Base-by-base conservation (phyloP, 208 protist genomes). In the Acanthamoeba quina region DNA sequence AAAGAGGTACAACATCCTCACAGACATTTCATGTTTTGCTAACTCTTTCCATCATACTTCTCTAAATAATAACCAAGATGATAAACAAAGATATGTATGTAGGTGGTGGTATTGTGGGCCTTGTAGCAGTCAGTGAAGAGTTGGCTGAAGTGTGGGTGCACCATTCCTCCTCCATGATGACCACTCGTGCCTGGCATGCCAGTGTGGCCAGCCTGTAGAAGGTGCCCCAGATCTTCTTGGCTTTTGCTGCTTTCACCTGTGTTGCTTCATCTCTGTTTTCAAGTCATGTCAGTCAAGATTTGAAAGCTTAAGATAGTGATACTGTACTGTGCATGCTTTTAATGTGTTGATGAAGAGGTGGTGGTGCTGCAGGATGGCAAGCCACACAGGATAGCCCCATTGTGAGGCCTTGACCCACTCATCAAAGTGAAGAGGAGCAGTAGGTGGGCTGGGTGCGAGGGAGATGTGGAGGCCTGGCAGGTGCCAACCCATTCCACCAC, bases 71-170 rank as follows among this genome's bases (percentile, higher is more conserved):
- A 82, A 21, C 74, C 74, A 6, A 82, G 24, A 82, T 82, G 74
- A 49, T 82, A 41, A 82, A 82, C 44, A 52, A 82, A 82, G 5
- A 82, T 82, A 31, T 82, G 74, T 4, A 82, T 82, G 74, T 82
- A 82, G 31, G 74, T 6, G 4, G 37, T 82, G 24, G 44, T 82
- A 19, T 82, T 21, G 19, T 19, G 15, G 37, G 44, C 74, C 11
- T 17, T 17, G 21, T 52, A 82, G 13, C 11, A 44, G 37, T 41
- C 17, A 54, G 17, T 41, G 44, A 37, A 82, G 44, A 52, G 37
- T 4, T 54, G 4, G 13, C 17, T 29, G 29, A 82, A 82, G 24
- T 49, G 4, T 49, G 21, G 7, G 3, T 41, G 3, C 5, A 10
- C 74, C 74, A 82, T 11, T 82, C 74, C 44, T 82, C 5, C 44